Percentiles rank a stretch among this genome's conserved stretches.
phyloP scores from a whole-genome alignment of 352 stramenopile species.

The Globisporangium parvum region DNA sequence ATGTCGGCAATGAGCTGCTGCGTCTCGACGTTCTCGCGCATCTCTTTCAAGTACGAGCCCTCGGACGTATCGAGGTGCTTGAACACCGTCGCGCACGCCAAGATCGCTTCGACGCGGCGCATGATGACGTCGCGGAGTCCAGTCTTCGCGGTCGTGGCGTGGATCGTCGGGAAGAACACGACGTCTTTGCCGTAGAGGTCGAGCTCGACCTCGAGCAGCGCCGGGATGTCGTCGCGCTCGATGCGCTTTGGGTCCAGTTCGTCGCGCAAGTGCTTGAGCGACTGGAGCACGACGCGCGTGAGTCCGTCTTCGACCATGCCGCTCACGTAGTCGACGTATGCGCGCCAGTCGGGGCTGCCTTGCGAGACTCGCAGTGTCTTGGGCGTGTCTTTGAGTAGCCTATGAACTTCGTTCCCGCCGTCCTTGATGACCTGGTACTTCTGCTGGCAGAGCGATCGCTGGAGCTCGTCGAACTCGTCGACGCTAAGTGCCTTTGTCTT shows the following conservation, averaged over 20 bases:
- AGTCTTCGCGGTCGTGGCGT: conserved; percentile 32
- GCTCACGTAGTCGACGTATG: conserved; percentile 91
- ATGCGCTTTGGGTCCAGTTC: conserved; percentile 83
- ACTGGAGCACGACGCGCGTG: conserved; percentile 63
- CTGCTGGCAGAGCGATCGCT: conserved; percentile 55
- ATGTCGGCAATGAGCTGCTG: conserved; percentile 74
- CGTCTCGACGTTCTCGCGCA: conserved; percentile 80
- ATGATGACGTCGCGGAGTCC: conserved; percentile 63
- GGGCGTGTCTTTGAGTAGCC: conserved; percentile 88
- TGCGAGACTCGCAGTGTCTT: conserved; percentile 85
- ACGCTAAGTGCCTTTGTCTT: conserved; percentile 75
- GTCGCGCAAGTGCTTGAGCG: conserved; percentile 61
- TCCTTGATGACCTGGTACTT: conserved; percentile 89
- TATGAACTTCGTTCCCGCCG: conserved; percentile 82
- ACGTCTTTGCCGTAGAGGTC: conserved; percentile 85
- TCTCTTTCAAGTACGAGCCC: conserved; percentile 86
- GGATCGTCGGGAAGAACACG: conserved; percentile 72
- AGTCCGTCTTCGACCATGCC: conserved; percentile 86
- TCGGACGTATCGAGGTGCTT: conserved; percentile 84
- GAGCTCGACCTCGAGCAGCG: conserved; percentile 89
- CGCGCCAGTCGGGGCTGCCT: conserved; percentile 89
- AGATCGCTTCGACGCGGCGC: conserved; percentile 60
- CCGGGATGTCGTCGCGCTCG: conserved; percentile 74
- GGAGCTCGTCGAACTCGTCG: conserved; percentile 85
- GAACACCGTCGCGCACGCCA: conserved; percentile 60